These are phyloP conservation scores for Eucalyptus lansdowneana DNA, from an alignment of 345 rosid genomes.

Conservation along the genomic window DNA sequence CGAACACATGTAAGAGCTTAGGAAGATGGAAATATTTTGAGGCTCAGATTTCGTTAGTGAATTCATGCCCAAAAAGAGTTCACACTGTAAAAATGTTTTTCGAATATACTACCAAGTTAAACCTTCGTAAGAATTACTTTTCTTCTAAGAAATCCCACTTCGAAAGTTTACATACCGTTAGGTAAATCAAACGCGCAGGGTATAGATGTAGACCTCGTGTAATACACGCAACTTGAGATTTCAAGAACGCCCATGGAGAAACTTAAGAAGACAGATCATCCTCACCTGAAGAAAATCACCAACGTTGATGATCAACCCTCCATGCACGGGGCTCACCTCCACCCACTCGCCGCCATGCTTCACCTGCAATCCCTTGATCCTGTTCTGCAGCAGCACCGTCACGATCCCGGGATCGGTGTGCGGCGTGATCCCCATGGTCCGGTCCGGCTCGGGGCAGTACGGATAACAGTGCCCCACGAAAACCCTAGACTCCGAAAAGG, in stretches of 20 bases:
- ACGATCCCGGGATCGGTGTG: conserved; percentile 11
- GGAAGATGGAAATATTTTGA: background rate
- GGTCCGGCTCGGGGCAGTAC: conserved; percentile 19
- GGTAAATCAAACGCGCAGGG: background rate
- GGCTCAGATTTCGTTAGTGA: background rate
- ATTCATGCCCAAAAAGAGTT: background rate
- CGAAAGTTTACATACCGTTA: background rate
- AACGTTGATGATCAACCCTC: conserved; percentile 13
- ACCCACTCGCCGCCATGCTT: conserved; percentile 18
- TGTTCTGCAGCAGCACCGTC: conserved; percentile 13
- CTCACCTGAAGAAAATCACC: conserved; percentile 22
- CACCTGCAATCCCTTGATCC: conserved; percentile 17
- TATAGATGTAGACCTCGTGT: too few species aligned
- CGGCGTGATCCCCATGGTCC: conserved; percentile 13
- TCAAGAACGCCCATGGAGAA: background rate
- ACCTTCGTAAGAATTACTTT: background rate
- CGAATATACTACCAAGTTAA: background rate
- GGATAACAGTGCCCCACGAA: conserved; percentile 15
- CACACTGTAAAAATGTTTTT: background rate
- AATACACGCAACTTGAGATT: too few species aligned
- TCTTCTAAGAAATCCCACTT: background rate
- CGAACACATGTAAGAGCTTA: background rate
- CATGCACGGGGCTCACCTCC: conserved; percentile 10
- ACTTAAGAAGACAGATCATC: background rate
- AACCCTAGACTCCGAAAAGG: background rate